Evolutionary conservation across 805 yeast genomes (phyloP).

Genomic region (Suhomyces faveliae): DNA sequence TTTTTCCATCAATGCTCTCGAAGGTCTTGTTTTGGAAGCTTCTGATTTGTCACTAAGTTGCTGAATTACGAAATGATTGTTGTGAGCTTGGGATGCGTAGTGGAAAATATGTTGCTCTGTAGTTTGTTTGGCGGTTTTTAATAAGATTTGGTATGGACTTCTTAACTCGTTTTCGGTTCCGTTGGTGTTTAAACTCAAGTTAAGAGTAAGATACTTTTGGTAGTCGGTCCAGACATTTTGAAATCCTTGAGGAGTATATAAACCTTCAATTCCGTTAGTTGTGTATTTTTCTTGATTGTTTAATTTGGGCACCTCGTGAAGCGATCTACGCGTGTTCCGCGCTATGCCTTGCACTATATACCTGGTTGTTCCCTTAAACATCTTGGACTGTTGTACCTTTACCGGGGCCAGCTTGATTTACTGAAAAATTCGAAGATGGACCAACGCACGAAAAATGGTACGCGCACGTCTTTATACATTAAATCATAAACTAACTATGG

Average conservation of each 20-base stretch:
- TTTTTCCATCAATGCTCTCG: conserved; percentile 38
- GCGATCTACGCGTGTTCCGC: conserved; percentile 23
- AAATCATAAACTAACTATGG: background rate
- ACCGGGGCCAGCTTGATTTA: background rate
- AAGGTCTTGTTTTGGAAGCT: conserved; percentile 36
- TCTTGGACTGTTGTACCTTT: background rate
- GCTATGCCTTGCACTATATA: conserved; percentile 2
- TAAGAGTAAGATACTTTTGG: conserved; percentile 63
- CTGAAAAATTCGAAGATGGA: conserved; percentile 10
- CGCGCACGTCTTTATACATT: conserved; percentile 1
- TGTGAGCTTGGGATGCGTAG: conserved; percentile 86
- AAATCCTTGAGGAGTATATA: conserved; percentile 66
- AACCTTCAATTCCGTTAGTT: conserved; percentile 56
- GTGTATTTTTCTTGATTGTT: conserved; percentile 38
- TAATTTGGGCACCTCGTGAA: conserved; percentile 67
- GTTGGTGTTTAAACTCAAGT: conserved; percentile 59
- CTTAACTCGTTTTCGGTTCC: conserved; percentile 81
- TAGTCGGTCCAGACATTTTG: conserved; percentile 77
- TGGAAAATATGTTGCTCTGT: conserved; percentile 73
- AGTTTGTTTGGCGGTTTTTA: conserved; percentile 64
- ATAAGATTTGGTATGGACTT: conserved; percentile 66
- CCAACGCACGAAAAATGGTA: conserved; percentile 4
- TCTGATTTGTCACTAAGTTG: conserved; percentile 44
- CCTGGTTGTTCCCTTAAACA: conserved; percentile 7
- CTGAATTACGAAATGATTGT: conserved; percentile 85